A percentile compares a stretch with the other conserved stretches of the same genome.
phyloP scores from a whole-genome alignment of 176 grass and related monocot species.

The Pharus latifolius region DNA sequence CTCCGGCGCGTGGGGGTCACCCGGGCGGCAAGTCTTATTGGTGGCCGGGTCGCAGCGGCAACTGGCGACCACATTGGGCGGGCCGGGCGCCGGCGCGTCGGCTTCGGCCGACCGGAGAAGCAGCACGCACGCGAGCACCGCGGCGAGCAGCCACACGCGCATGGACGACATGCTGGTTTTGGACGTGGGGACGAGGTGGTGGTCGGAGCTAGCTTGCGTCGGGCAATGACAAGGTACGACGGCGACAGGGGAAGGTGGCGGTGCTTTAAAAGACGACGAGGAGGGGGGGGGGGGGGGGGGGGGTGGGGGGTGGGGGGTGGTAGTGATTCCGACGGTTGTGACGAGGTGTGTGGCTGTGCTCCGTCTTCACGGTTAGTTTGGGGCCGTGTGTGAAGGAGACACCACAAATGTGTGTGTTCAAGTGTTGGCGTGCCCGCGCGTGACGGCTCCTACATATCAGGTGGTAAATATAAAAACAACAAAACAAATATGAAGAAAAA shows the following conservation, averaged over 20 bases:
- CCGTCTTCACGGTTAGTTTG: not conserved
- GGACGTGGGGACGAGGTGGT: not conserved
- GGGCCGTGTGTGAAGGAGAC: not conserved
- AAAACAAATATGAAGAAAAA: no score
- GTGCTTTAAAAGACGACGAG: not conserved
- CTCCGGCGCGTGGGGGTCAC: constrained; percentile 23
- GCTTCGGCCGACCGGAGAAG: not conserved
- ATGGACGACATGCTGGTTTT: not conserved
- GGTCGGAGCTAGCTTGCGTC: no score
- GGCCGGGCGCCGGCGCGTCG: not conserved
- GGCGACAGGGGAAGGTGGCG: not conserved
- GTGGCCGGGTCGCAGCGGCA: constrained; percentile 11
- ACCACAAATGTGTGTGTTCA: not conserved
- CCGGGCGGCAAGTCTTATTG: constrained; percentile 39
- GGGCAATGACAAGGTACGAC: not conserved
- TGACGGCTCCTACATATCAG: no score
- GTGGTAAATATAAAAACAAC: no score
- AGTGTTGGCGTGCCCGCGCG: no score
- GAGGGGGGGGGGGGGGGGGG: not conserved
- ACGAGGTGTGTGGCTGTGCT: not conserved
- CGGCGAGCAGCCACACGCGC: constrained; percentile 15
- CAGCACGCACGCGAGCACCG: not conserved
- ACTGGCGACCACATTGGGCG: not conserved
- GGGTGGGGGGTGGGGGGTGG: not conserved
- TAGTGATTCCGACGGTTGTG: not conserved